phyloP scores from a whole-genome alignment of 2,329 filamentous ascomycete genomes.

The Diaporthe nobilis region DNA sequence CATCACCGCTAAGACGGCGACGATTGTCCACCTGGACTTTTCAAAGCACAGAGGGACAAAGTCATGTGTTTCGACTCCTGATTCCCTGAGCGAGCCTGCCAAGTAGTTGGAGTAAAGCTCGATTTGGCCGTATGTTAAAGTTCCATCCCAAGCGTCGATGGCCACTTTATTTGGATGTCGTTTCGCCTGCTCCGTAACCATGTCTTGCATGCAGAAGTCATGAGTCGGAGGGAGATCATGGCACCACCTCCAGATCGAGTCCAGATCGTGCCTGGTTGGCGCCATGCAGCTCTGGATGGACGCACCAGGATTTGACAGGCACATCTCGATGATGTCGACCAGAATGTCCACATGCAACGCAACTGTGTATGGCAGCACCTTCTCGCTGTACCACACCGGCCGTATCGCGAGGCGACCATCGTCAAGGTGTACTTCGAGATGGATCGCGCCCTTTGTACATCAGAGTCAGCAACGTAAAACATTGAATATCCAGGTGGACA shows the following conservation, averaged over 20 bases:
- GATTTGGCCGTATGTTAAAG: slow-evolving; percentile 44
- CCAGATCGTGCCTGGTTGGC: slow-evolving; percentile 47
- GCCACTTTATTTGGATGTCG: slow-evolving; percentile 52
- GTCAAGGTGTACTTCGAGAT: slow-evolving; percentile 51
- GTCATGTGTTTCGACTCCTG: slow-evolving; percentile 43
- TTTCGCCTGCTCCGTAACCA: slow-evolving; percentile 56
- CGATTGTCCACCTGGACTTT: slow-evolving; percentile 48
- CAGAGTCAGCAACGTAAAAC: slow-evolving; percentile 1
- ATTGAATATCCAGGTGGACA: not conserved
- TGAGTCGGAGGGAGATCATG: slow-evolving; percentile 57
- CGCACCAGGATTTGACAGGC: slow-evolving; percentile 48
- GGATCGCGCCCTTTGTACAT: slow-evolving; percentile 48
- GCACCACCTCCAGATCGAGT: slow-evolving; percentile 64
- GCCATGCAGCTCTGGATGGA: slow-evolving; percentile 52
- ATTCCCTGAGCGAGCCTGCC: slow-evolving; percentile 38
- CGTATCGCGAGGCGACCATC: slow-evolving; percentile 51
- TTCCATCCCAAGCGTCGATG: slow-evolving; percentile 46
- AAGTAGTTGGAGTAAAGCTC: slow-evolving; percentile 42
- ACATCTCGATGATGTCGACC: slow-evolving; percentile 55
- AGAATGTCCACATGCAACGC: slow-evolving; percentile 58
- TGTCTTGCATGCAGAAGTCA: slow-evolving; percentile 62
- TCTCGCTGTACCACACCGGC: slow-evolving; percentile 58
- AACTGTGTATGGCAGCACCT: slow-evolving; percentile 59
- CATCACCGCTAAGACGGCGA: slow-evolving; percentile 50
- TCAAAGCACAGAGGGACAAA: slow-evolving; percentile 49